Evolutionary conservation across 768 basidiomycete species (phyloP).

Genomic region (Tremella mesenterica): DNA sequence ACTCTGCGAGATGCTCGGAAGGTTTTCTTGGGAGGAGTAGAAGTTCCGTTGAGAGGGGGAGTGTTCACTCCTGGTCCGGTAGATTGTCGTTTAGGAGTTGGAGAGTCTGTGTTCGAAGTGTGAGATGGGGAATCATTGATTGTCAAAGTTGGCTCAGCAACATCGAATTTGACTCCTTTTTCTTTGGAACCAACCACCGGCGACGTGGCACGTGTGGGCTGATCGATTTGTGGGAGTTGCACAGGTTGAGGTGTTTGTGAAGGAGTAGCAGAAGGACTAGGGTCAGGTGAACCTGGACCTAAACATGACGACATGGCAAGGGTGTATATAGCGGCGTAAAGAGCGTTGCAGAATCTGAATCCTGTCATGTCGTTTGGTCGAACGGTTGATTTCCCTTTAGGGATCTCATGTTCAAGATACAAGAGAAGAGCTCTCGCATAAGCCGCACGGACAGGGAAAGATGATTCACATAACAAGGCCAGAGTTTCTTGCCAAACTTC

Average conservation of each 20-base stretch:
- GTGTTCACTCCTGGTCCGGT: not conserved
- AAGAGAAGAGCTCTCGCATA: conserved; percentile 65
- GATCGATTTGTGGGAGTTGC: conserved; percentile 15
- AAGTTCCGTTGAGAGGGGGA: not conserved
- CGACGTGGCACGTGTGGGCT: conserved; percentile 7
- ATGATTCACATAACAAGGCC: conserved; percentile 68
- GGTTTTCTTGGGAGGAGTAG: conserved; percentile 10
- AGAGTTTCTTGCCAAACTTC: conserved; percentile 89
- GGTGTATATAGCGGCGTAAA: conserved; percentile 71
- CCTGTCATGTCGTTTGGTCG: conserved; percentile 49
- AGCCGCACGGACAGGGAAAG: conserved; percentile 67
- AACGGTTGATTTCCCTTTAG: conserved; percentile 51
- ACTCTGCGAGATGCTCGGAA: conserved; percentile 22
- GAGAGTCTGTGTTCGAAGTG: conserved; percentile 4
- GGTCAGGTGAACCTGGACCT: conserved; percentile 49
- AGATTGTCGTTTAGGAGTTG: conserved; percentile 13
- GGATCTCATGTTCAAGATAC: conserved; percentile 67
- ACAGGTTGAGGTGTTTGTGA: conserved; percentile 24
- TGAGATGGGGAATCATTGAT: not conserved
- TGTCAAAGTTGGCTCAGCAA: conserved; percentile 24
- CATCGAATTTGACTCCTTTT: conserved; percentile 30
- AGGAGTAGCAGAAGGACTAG: conserved; percentile 11
- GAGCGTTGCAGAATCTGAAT: conserved; percentile 66
- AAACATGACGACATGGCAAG: conserved; percentile 64
- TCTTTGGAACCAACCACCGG: not conserved